Percentiles rank a stretch among this genome's conserved stretches.
Evolutionary conservation across 176 grass and related monocot species (phyloP).

Genomic region (barley (Hordeum vulgare)): MorexV3_pseudomolecules_assembly NC_058518.1:137073-137572

Average conservation of each 20-base stretch:
- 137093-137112: neutral
- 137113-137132: slow-evolving; percentile 10
- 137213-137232: slow-evolving; percentile 31
- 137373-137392: neutral
- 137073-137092: neutral
- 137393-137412: neutral
- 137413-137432: slow-evolving; percentile 47
- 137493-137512: slow-evolving; percentile 52
- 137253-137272: neutral
- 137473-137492: slow-evolving; percentile 65
- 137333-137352: neutral
- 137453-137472: slow-evolving; percentile 72
- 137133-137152: neutral
- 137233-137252: neutral
- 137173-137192: slow-evolving; percentile 78
- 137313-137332: slow-evolving; percentile 15
- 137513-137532: neutral
- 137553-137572: neutral
- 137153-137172: slow-evolving; percentile 67
- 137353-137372: neutral
- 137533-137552: neutral
- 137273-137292: neutral
- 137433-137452: slow-evolving; percentile 78
- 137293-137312: neutral
- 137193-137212: slow-evolving; percentile 88